Percentiles rank a stretch among this genome's conserved stretches.
phyloP scores from a whole-genome alignment of 805 yeast genomes.

The Zygotorulaspora florentina region DNA sequence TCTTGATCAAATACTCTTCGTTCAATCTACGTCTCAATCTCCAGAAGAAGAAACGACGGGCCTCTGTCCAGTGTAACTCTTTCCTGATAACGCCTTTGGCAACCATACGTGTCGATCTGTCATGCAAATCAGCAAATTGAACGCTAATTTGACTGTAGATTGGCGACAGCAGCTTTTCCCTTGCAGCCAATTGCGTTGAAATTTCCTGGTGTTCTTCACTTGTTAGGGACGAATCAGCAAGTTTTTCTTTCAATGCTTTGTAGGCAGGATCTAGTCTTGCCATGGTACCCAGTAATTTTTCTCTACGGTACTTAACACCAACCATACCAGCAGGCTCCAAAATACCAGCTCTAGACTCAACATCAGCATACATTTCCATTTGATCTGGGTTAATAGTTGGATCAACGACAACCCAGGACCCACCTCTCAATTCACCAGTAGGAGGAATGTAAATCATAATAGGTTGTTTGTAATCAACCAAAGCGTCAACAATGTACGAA shows the following conservation, averaged over 20 bases:
- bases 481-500: conserved; percentile 93
- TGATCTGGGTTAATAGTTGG: conserved; percentile 94
- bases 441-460: conserved; percentile 97
- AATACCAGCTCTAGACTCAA: conserved; percentile 94
- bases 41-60: conserved; percentile 99
- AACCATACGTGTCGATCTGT: conserved; percentile 94
- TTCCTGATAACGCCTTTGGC: conserved; percentile 88
- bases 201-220: conserved; percentile 64
- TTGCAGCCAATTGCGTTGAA: conserved; percentile 61
- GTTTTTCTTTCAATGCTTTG: conserved; percentile 58
- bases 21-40: conserved; percentile 91
- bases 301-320: conserved; percentile 95
- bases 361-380: conserved; percentile 99
- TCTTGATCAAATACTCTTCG: conserved; percentile 81
- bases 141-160: conserved; percentile 87
- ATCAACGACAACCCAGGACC: conserved; percentile 99
- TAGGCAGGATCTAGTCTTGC: conserved; percentile 78
- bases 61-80: conserved; percentile 77
- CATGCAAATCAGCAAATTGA: conserved; percentile 97
- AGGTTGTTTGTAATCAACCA: conserved; percentile 94
- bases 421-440: conserved; percentile 97
- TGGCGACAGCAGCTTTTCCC: conserved; percentile 80
- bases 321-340: conserved; percentile 99
- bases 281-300: conserved; percentile 87
- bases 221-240: conserved; percentile 49